A percentile compares a stretch with the other conserved stretches of the same genome.
phyloP scores from a whole-genome alignment of 140 eudicot species.

The Oenanthe javanica region DNA sequence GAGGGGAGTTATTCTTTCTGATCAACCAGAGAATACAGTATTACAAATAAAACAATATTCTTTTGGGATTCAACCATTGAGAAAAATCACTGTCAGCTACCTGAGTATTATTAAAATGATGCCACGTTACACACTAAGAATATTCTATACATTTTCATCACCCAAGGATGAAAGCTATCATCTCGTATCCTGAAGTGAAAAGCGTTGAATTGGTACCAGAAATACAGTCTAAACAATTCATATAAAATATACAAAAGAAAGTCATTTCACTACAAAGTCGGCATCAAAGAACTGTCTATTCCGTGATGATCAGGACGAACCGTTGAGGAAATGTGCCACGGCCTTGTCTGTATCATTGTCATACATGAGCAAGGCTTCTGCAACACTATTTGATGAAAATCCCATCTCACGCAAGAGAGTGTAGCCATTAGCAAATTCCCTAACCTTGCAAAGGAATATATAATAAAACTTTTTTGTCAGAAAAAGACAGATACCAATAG shows the following conservation, averaged over 20 bases:
- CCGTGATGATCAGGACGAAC: conserved; percentile 27
- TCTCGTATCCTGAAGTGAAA: background rate
- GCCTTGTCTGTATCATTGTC: conserved; percentile 88
- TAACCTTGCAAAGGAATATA: conserved; percentile 38
- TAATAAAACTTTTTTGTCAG: background rate
- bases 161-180: background rate
- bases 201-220: background rate
- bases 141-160: background rate
- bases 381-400: conserved; percentile 66
- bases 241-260: background rate
- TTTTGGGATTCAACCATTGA: background rate
- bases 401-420: conserved; percentile 84
- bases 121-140: background rate
- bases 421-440: conserved; percentile 70
- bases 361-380: conserved; percentile 68
- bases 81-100: background rate
- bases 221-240: background rate
- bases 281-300: background rate
- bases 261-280: background rate
- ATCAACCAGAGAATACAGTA: too few relatives aligned
- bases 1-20: too few relatives aligned
- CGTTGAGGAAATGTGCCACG: conserved; percentile 57
- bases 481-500: background rate
- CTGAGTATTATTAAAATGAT: background rate
- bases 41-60: background rate